These are phyloP conservation scores for Melaleuca alternifolia DNA, from an alignment of 345 rosid species.

Conservation along the genomic window DNA sequence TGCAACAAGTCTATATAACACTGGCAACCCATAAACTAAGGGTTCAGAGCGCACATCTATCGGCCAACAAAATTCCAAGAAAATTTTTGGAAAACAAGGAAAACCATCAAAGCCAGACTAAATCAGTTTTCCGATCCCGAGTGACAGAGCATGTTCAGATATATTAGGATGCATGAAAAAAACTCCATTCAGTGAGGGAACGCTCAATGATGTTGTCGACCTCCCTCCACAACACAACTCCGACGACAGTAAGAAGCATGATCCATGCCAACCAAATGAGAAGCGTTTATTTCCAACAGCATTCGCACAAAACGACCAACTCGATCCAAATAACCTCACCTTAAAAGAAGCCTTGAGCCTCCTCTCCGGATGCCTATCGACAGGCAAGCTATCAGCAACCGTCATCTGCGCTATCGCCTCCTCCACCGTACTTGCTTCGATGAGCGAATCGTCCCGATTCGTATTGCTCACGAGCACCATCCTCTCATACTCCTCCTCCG, in stretches of 20 bases:
- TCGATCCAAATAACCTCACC: constrained; percentile 21
- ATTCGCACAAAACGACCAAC: neutral
- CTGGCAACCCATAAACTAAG: neutral
- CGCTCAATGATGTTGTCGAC: neutral
- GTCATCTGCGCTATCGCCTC: constrained; percentile 76
- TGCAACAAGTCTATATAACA: neutral
- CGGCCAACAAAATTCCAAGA: neutral
- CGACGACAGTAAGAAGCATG: neutral
- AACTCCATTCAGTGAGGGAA: neutral
- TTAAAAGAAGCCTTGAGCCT: constrained; percentile 91
- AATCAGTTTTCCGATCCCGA: neutral
- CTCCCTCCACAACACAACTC: neutral
- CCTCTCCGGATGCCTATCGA: constrained; percentile 76
- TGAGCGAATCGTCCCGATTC: constrained; percentile 72
- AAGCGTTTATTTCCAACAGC: neutral
- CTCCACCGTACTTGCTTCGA: constrained; percentile 81
- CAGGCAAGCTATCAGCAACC: constrained; percentile 58
- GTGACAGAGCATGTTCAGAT: neutral
- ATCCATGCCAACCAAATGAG: neutral
- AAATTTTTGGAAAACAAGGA: neutral
- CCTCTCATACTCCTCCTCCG: constrained; percentile 86
- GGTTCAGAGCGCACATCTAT: neutral
- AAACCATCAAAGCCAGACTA: neutral
- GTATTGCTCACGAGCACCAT: constrained; percentile 70
- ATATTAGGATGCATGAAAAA: neutral